Evolutionary conservation across 495 filamentous ascomycete genomes (phyloP).

Genomic region (Aspergillus funiculosus): DNA sequence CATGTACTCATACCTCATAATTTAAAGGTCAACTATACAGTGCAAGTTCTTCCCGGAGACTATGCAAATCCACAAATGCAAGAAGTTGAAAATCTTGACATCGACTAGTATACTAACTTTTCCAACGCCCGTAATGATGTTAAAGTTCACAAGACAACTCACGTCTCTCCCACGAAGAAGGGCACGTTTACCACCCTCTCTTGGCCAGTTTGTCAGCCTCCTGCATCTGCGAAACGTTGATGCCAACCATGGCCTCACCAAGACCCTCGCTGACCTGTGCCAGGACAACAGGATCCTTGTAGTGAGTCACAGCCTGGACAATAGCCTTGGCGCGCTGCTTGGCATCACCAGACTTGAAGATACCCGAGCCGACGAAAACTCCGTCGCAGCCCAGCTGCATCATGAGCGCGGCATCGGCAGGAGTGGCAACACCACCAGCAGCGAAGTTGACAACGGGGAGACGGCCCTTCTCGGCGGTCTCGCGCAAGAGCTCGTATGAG

Average conservation of each 20-base stretch:
- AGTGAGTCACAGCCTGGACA: conserved; percentile 90
- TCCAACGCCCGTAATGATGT: conserved; percentile 18
- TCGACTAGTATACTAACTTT: conserved; percentile 8
- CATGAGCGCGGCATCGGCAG: conserved; percentile 96
- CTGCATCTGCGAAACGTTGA: conserved; percentile 70
- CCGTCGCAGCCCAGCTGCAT: conserved; percentile 99
- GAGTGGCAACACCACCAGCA: conserved; percentile 93
- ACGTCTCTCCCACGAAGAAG: not conserved
- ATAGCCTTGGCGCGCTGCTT: conserved; percentile 84
- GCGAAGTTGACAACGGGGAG: conserved; percentile 98
- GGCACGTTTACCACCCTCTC: conserved; percentile 68
- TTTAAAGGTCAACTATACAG: not conserved
- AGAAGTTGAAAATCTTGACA: conserved; percentile 10
- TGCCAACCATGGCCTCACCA: conserved; percentile 93
- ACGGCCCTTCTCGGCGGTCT: conserved; percentile 79
- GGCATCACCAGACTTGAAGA: conserved; percentile 94
- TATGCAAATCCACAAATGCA: conserved; percentile 5
- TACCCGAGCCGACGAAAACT: conserved; percentile 93
- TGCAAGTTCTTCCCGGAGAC: conserved; percentile 4
- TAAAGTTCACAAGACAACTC: conserved; percentile 5
- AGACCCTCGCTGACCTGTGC: conserved; percentile 81
- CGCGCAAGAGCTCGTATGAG: conserved; percentile 70
- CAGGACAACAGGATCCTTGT: conserved; percentile 75
- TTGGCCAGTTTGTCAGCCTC: conserved; percentile 76
- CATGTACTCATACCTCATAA: conserved; percentile 20